These are phyloP conservation scores for Thraustochytrium striatum DNA, from an alignment of 352 stramenopile genomes.

Conservation along the genomic window DNA sequence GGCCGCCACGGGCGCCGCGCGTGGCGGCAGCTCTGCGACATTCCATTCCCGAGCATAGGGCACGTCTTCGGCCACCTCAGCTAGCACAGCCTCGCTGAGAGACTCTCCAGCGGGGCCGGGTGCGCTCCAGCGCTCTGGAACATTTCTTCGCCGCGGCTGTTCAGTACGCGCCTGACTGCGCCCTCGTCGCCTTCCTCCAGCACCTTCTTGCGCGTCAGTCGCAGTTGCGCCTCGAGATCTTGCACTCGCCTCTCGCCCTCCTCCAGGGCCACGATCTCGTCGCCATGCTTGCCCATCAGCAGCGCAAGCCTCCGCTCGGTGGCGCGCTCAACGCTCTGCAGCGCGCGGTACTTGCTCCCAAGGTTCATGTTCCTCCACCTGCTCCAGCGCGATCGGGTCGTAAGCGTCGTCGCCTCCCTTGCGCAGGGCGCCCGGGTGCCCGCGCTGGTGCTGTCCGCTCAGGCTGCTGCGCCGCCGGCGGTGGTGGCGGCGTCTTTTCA, in stretches of 20 bases:
- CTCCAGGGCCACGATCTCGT: neutral
- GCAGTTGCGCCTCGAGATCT: neutral
- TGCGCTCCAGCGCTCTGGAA: neutral
- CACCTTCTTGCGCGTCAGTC: neutral
- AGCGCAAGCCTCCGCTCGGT: neutral
- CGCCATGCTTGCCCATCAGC: neutral
- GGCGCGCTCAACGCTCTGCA: neutral
- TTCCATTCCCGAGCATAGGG: constrained; percentile 1
- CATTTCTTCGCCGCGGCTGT: neutral
- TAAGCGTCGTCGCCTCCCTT: neutral
- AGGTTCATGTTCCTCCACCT: constrained; percentile 2
- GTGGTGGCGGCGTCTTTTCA: too few species aligned
- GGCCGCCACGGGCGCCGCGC: neutral
- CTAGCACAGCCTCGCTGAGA: neutral
- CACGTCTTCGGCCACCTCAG: too few species aligned
- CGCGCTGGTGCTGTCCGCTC: too few species aligned
- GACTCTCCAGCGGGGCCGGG: neutral
- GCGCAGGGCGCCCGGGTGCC: too few species aligned
- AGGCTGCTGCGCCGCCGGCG: too few species aligned
- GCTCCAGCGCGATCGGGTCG: constrained; percentile 4
- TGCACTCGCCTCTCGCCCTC: neutral
- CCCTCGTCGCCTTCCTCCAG: neutral
- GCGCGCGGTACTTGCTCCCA: constrained; percentile 5
- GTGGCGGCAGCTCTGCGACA: neutral
- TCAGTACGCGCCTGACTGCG: neutral